phyloP scores from a whole-genome alignment of 1,284 basidiomycete species.

The Pulveroboletus sp. region DNA sequence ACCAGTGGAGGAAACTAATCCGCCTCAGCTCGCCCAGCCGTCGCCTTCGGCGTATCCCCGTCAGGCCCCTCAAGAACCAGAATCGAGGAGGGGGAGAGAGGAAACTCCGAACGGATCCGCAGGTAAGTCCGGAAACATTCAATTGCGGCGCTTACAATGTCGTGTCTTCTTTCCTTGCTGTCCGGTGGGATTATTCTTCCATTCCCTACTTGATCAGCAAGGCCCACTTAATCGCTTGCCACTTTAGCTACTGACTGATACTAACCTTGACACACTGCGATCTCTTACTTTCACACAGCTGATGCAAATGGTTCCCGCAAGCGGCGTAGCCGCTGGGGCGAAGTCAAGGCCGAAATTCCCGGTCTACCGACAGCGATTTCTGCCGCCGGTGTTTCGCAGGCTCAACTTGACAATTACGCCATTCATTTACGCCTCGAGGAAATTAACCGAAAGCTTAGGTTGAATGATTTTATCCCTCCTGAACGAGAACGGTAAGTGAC shows the following conservation, averaged over 20 bases:
- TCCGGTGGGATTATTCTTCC: slow-evolving; percentile 33
- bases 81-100: slow-evolving; percentile 58
- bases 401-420: slow-evolving; percentile 94
- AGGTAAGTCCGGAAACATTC: slow-evolving; percentile 49
- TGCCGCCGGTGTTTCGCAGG: slow-evolving; percentile 86
- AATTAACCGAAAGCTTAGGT: slow-evolving; percentile 90
- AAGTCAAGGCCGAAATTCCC: slow-evolving; percentile 84
- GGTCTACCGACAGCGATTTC: slow-evolving; percentile 91
- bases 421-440: slow-evolving; percentile 95
- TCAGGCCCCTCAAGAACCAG: slow-evolving; percentile 54
- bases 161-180: slow-evolving; percentile 35
- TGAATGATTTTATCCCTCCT: slow-evolving; percentile 95
- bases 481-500: slow-evolving; percentile 80
- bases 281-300: slow-evolving; percentile 50
- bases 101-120: slow-evolving; percentile 59
- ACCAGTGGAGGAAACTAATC: slow-evolving; percentile 69
- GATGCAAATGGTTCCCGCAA: slow-evolving; percentile 85
- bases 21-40: slow-evolving; percentile 81
- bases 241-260: slow-evolving; percentile 54
- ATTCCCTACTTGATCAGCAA: slow-evolving; percentile 34
- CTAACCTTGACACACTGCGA: slow-evolving; percentile 54
- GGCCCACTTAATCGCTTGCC: slow-evolving; percentile 40
- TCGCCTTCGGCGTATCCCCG: slow-evolving; percentile 82
- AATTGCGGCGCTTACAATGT: slow-evolving; percentile 37
- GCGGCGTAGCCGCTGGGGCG: slow-evolving; percentile 94